Conservation (phyloP, 192 early-diverging fungal genomes). For the Coemansia reversa region DNA sequence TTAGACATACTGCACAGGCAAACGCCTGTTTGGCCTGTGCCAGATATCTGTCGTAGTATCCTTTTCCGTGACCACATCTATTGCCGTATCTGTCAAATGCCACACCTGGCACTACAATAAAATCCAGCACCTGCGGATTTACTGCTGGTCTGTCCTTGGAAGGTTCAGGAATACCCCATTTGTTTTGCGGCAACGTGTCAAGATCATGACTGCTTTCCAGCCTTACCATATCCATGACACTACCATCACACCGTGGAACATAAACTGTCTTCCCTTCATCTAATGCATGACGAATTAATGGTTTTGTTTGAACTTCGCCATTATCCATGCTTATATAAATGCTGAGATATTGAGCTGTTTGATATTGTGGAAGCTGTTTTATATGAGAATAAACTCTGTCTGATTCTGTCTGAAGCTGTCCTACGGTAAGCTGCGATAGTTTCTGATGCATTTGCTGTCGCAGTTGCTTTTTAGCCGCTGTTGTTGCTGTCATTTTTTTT, state of each 20-base stretch:
- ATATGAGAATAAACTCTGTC: constrained; percentile 9
- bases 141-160: neutral
- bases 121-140: constrained; percentile 29
- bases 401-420: constrained; percentile 16
- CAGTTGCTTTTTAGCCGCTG: constrained; percentile 23
- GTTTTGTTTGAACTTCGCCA: constrained; percentile 30
- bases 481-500: neutral
- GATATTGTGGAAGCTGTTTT: constrained; percentile 4
- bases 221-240: constrained; percentile 37
- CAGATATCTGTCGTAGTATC: constrained; percentile 50
- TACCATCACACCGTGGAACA: constrained; percentile 27
- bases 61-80: constrained; percentile 46
- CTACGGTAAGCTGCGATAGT: constrained; percentile 8
- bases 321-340: constrained; percentile 41
- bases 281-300: constrained; percentile 13
- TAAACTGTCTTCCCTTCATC: constrained; percentile 37
- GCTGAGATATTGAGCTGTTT: constrained; percentile 25
- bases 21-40: neutral
- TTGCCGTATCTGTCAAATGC: constrained; percentile 35
- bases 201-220: constrained; percentile 7
- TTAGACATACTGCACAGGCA: constrained; percentile 40
- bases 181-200: constrained; percentile 3
- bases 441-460: constrained; percentile 27
- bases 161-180: constrained; percentile 49
- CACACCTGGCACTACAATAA: constrained; percentile 45